Percentiles rank a stretch among this genome's conserved stretches.
These are phyloP conservation scores for Candida sakaeoensis DNA, from an alignment of 805 yeast genomes.

Conservation along the genomic window DNA sequence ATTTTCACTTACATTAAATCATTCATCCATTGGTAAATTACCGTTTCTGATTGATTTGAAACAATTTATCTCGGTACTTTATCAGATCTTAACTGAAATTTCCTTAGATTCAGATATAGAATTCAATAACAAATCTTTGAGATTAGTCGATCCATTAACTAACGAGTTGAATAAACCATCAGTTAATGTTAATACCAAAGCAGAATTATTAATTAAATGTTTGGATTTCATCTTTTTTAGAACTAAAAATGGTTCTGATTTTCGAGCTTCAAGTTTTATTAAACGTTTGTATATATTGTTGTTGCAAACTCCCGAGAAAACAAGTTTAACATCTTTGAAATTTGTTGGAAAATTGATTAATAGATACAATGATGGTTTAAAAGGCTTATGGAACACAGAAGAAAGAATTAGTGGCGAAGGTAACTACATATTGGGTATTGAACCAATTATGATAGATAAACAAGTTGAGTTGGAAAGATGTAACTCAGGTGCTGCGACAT, in stretches of 20 bases:
- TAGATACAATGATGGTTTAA: conserved; percentile 63
- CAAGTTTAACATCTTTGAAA: conserved; percentile 71
- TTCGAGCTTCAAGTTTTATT: conserved; percentile 75
- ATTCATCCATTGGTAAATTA: conserved; percentile 54
- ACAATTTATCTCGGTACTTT: conserved; percentile 72
- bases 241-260: conserved; percentile 60
- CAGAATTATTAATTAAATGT: conserved; percentile 75
- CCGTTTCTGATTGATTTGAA: conserved; percentile 69
- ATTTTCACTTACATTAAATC: conserved; percentile 77
- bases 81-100: conserved; percentile 62
- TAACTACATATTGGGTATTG: conserved; percentile 53
- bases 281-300: conserved; percentile 69
- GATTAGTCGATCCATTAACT: conserved; percentile 74
- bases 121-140: conserved; percentile 73
- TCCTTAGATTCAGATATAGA: conserved; percentile 82
- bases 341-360: conserved; percentile 73
- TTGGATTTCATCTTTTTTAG: conserved; percentile 80
- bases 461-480: conserved; percentile 63
- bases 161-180: conserved; percentile 52
- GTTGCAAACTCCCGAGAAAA: conserved; percentile 83
- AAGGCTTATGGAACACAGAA: conserved; percentile 79
- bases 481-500: conserved; percentile 82
- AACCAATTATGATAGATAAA: conserved; percentile 30
- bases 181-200: conserved; percentile 83
- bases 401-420: conserved; percentile 84